Conservation (phyloP, 805 yeast genomes). For the Teunomyces tritomae region DNA sequence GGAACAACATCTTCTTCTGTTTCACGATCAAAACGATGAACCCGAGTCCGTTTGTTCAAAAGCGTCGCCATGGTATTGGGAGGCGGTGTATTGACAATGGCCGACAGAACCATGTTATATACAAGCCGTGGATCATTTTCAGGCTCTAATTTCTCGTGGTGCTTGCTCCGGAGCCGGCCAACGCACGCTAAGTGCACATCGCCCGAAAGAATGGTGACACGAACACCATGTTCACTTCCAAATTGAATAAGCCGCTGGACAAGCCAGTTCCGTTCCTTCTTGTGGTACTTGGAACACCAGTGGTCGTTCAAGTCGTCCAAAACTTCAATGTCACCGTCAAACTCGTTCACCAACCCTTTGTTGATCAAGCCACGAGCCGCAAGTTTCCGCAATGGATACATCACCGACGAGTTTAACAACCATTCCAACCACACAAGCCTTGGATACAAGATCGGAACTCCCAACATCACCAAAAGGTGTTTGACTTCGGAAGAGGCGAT, state of each 20-base stretch:
- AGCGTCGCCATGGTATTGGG: slow-evolving; percentile 81
- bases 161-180: slow-evolving; percentile 67
- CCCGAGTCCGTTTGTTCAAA: slow-evolving; percentile 61
- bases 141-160: slow-evolving; percentile 46
- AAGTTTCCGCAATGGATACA: slow-evolving; percentile 61
- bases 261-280: slow-evolving; percentile 74
- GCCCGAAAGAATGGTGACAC: slow-evolving; percentile 85
- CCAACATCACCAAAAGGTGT: slow-evolving; percentile 80
- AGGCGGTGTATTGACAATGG: slow-evolving; percentile 91
- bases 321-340: slow-evolving; percentile 88
- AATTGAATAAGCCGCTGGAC: slow-evolving; percentile 61
- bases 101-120: slow-evolving; percentile 83
- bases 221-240: slow-evolving; percentile 59
- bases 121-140: slow-evolving; percentile 72
- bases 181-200: slow-evolving; percentile 90
- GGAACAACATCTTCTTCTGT: slow-evolving; percentile 84
- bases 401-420: slow-evolving; percentile 55
- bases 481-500: slow-evolving; percentile 51
- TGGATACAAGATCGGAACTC: slow-evolving; percentile 95
- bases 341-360: slow-evolving; percentile 80
- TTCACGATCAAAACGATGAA: slow-evolving; percentile 61
- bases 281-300: slow-evolving; percentile 92
- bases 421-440: slow-evolving; percentile 88
- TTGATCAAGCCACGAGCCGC: slow-evolving; percentile 60
- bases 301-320: slow-evolving; percentile 94